Evolutionary conservation across 345 rosid species (phyloP), one percentile per base, ranked within the genome.

Genomic region (Zanthoxylum bungeanum): DNA sequence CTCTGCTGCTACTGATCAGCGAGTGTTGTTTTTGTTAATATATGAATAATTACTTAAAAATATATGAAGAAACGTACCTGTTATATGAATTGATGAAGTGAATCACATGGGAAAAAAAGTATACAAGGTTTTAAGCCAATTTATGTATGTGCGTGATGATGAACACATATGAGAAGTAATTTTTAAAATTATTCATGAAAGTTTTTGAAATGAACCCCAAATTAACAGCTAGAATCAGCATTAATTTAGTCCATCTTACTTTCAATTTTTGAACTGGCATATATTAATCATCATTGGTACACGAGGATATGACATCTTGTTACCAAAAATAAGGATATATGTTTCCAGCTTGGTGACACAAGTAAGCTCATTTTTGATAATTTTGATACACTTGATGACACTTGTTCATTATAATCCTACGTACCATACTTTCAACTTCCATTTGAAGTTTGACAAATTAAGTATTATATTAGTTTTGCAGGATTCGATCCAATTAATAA

Each of bases 21-120:
- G 21, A 12, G 66, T 34, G 69, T 19, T 50, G 64, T 62, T 74
- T 74, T 74, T n/a, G n/a, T n/a, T n/a, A n/a, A n/a, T n/a, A 44
- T 44, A 44, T 44, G 2, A 44, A 44, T 44, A 14, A 4, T 14
- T 44, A 16, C 49, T 44, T 44, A 12, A 14, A 44, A 44, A 16
- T 4, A 14, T 44, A 0, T 4, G 16, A 14, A 19, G 16, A 44
- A 44, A 44, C 16, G 49, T 19, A 44, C 49, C 49, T 44, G 49
- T 14, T 44, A 12, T n/a, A n/a, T n/a, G n/a, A 40, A 0, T 2
- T 40, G 46, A 40, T 40, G 5, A 40, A 16, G 0, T 40, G 46
- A 40, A 40, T 40, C 0, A 12, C 4, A 3, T 12, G 46, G 2
- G 46, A 11, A 40, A 11, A 12, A 0, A 11, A 40, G 44, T n/a